These are phyloP conservation scores for Sisymbrium altissimum DNA, from an alignment of 345 rosid genomes.

Conservation along the genomic window DNA sequence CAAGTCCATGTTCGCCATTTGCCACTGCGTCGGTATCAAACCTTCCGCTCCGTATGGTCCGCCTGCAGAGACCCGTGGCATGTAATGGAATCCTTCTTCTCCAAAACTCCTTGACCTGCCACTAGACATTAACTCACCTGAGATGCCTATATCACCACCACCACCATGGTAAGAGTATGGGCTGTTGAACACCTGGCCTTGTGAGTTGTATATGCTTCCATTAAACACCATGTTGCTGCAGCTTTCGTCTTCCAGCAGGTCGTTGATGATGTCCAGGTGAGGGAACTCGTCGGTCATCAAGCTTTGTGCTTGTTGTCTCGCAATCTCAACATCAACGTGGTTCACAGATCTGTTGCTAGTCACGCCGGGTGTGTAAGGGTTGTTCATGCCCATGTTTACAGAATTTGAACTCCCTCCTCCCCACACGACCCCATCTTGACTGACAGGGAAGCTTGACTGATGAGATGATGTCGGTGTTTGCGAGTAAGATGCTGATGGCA, in stretches of 20 bases:
- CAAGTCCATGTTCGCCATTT: slow-evolving; percentile 55
- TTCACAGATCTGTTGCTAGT: slow-evolving; percentile 23
- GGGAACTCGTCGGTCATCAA: slow-evolving; percentile 78
- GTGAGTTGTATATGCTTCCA: slow-evolving; percentile 28
- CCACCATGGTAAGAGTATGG: slow-evolving; percentile 50
- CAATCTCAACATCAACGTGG: slow-evolving; percentile 35
- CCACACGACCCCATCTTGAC: slow-evolving; percentile 40
- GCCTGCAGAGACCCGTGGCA: slow-evolving; percentile 1
- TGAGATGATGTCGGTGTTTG: slow-evolving; percentile 42
- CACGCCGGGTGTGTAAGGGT: background rate
- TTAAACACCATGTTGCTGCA: slow-evolving; percentile 40
- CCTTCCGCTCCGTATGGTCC: slow-evolving; percentile 16
- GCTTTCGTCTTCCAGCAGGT: slow-evolving; percentile 86
- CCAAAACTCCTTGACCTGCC: slow-evolving; percentile 65
- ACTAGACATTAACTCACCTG: slow-evolving; percentile 44
- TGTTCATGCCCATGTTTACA: slow-evolving; percentile 19
- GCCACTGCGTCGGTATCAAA: slow-evolving; percentile 54
- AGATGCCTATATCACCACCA: slow-evolving; percentile 44
- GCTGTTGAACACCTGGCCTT: slow-evolving; percentile 42
- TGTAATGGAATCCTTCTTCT: slow-evolving; percentile 45
- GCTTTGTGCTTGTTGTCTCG: slow-evolving; percentile 53
- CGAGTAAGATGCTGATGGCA: slow-evolving; percentile 38
- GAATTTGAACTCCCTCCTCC: slow-evolving; percentile 40
- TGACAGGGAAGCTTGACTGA: slow-evolving; percentile 55
- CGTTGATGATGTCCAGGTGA: slow-evolving; percentile 94